These are phyloP conservation scores for Iris pallida DNA, from an alignment of 116 monocot species.

Conservation along the genomic window DNA sequence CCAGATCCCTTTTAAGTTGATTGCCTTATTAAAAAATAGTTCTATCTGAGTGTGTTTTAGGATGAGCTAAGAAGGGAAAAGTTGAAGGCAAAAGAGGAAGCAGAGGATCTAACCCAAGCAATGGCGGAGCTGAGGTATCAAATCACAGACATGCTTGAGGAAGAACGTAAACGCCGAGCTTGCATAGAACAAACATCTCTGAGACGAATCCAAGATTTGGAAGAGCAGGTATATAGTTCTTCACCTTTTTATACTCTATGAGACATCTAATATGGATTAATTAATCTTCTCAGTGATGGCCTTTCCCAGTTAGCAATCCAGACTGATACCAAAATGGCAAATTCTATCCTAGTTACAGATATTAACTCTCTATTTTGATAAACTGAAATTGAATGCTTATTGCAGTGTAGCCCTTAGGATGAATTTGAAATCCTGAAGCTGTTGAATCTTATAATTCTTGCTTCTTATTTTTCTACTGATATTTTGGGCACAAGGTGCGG, in stretches of 20 bases:
- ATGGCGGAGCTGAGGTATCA: constrained; percentile 96
- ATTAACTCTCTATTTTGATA: too few relatives aligned
- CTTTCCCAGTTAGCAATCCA: not conserved
- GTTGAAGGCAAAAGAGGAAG: constrained; percentile 81
- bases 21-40: not conserved
- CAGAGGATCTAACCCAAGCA: constrained; percentile 86
- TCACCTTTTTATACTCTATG: not conserved
- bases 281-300: not conserved
- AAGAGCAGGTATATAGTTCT: constrained; percentile 46
- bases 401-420: too few relatives aligned
- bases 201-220: constrained; percentile 68
- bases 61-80: constrained; percentile 78
- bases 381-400: too few relatives aligned
- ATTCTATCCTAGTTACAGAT: too few relatives aligned
- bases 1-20: not conserved
- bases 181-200: constrained; percentile 74
- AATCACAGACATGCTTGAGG: constrained; percentile 80
- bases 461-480: too few relatives aligned
- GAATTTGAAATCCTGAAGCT: too few relatives aligned
- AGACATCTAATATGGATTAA: not conserved
- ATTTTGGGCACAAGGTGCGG: constrained; percentile 26
- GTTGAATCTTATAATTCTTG: too few relatives aligned
- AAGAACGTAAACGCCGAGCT: constrained; percentile 83
- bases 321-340: not conserved
- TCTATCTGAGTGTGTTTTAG: constrained; percentile 24